Percentiles rank a stretch among this genome's conserved stretches.
Evolutionary conservation across 2,329 filamentous ascomycete species (phyloP).

Genomic region (Cladosporium sp.): DNA sequence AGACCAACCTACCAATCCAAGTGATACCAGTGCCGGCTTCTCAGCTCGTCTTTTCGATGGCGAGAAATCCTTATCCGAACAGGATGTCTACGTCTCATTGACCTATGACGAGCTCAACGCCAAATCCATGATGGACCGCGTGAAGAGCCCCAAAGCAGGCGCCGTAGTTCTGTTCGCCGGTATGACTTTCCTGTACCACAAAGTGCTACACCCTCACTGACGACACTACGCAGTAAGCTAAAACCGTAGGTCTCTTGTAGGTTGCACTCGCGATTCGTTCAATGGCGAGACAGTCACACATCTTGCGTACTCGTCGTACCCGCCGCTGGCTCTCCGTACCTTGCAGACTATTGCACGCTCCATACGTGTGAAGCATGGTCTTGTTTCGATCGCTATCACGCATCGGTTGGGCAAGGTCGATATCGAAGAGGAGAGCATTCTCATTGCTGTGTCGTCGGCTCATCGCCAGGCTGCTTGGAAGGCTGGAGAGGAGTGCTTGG

Average conservation of each 20-base stretch:
- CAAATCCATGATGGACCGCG: conserved; percentile 60
- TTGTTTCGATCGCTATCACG: conserved; percentile 74
- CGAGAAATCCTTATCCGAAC: conserved; percentile 29
- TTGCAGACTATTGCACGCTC: conserved; percentile 64
- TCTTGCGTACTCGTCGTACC: conserved; percentile 74
- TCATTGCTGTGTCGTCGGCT: conserved; percentile 80
- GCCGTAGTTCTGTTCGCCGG: conserved; percentile 77
- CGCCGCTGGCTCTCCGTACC: conserved; percentile 66
- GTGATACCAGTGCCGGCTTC: background rate
- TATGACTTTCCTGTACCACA: conserved; percentile 34
- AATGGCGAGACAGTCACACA: conserved; percentile 68
- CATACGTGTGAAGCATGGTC: conserved; percentile 60
- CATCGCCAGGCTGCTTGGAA: conserved; percentile 84
- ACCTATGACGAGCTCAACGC: conserved; percentile 63
- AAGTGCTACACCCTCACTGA: conserved; percentile 19
- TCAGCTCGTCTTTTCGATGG: conserved; percentile 26
- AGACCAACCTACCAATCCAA: background rate
- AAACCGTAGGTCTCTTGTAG: conserved; percentile 32
- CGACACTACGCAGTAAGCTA: conserved; percentile 26
- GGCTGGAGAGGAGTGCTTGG: conserved; percentile 85
- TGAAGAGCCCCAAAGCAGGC: conserved; percentile 71
- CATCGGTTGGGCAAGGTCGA: conserved; percentile 85
- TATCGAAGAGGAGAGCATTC: conserved; percentile 88
- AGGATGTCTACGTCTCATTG: conserved; percentile 66
- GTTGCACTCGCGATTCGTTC: conserved; percentile 70